These are phyloP conservation scores for Elongisporangium anandrum DNA, from an alignment of 352 stramenopile genomes.

Conservation along the genomic window DNA sequence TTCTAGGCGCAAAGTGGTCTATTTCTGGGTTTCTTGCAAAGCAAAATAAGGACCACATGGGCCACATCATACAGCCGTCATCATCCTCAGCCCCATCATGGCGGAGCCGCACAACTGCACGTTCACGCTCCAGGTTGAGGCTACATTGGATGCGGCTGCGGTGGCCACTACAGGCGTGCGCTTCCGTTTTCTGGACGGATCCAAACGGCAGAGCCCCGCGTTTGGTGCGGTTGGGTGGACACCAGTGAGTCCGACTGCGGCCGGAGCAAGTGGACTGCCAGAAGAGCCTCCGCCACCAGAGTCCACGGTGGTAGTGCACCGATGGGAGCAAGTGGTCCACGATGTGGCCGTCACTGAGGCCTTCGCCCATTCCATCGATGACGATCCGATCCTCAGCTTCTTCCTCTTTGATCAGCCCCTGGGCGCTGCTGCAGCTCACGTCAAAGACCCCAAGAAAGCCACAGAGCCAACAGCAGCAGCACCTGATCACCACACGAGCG, in stretches of 20 bases:
- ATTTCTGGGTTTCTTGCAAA: background rate
- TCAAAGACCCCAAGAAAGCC: conserved; percentile 31
- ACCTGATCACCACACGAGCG: conserved; percentile 9
- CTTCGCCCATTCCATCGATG: conserved; percentile 38
- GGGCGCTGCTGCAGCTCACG: conserved; percentile 11
- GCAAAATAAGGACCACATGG: background rate
- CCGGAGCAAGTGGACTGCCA: background rate
- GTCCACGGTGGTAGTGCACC: conserved; percentile 13
- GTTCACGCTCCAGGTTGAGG: conserved; percentile 64
- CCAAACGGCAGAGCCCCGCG: conserved; percentile 44
- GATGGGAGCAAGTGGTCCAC: conserved; percentile 42
- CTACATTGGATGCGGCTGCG: conserved; percentile 24
- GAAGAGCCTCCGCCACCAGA: background rate
- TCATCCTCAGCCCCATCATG: background rate
- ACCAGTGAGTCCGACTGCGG: conserved; percentile 6
- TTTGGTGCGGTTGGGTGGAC: conserved; percentile 33
- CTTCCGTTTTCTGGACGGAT: conserved; percentile 65
- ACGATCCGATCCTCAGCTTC: conserved; percentile 59
- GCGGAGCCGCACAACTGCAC: conserved; percentile 35
- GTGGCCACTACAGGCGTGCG: conserved; percentile 56
- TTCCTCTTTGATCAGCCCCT: conserved; percentile 53
- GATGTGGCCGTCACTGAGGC: conserved; percentile 47
- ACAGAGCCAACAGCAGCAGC: conserved; percentile 8
- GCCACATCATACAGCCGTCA: background rate
- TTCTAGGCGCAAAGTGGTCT: background rate